Evolutionary conservation across 169 alveolate genomes (phyloP).

Genomic region (Ophryocystis elektroscirrha): DNA sequence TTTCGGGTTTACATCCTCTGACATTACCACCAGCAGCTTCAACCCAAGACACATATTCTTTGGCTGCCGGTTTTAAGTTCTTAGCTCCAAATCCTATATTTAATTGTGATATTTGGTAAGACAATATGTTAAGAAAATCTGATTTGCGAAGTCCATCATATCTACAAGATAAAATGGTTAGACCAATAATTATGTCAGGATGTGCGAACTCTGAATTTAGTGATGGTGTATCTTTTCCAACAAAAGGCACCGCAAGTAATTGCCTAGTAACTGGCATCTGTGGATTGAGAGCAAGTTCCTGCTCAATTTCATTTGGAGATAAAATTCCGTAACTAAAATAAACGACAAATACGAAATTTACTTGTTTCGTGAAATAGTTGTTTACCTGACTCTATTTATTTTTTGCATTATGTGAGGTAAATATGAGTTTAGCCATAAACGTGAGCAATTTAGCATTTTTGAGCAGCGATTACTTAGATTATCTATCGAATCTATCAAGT

Average conservation of each 20-base stretch:
- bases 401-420: conserved; percentile 55
- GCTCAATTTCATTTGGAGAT: conserved; percentile 19
- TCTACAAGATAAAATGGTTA: conserved; percentile 53
- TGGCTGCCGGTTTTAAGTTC: conserved; percentile 5
- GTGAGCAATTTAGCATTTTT: conserved; percentile 43
- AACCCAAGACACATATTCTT: conserved; percentile 22
- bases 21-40: conserved; percentile 28
- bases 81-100: conserved; percentile 7
- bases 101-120: conserved; percentile 4
- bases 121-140: conserved; percentile 38
- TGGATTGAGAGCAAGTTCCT: conserved; percentile 16
- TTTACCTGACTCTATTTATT: conserved; percentile 39
- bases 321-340: conserved; percentile 37
- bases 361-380: no score
- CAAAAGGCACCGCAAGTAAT: conserved; percentile 63
- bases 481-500: conserved; percentile 20
- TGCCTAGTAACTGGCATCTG: conserved; percentile 39
- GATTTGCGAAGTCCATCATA: conserved; percentile 54
- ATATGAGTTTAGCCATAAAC: conserved; percentile 53
- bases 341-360: no score
- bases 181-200: conserved; percentile 63
- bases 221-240: conserved; percentile 71
- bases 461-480: no score
- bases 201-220: conserved; percentile 64
- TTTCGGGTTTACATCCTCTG: conserved; percentile 14